Evolutionary conservation across 2,329 filamentous ascomycete species (phyloP).

Genomic region (Alternaria alternata): DNA sequence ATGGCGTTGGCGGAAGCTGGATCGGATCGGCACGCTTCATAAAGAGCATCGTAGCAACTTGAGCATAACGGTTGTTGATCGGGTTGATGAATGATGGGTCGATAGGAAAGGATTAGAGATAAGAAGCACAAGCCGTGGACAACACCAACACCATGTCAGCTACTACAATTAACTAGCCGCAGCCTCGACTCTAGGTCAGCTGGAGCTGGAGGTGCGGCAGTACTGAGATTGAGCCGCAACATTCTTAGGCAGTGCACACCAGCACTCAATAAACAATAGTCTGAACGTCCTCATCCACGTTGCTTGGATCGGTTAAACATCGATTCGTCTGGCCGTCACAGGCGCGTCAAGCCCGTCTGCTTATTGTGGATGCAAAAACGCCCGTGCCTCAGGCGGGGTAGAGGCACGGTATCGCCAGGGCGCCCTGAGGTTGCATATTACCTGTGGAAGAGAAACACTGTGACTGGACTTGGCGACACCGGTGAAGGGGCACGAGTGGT

Average conservation of each 20-base stretch:
- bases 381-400: conserved; percentile 39
- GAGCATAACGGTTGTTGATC: no score
- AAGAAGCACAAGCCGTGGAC: conserved; percentile 21
- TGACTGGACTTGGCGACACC: conserved; percentile 28
- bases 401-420: conserved; percentile 20
- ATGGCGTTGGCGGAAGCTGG: conserved; percentile 21
- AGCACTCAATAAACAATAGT: conserved; percentile 19
- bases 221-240: conserved; percentile 18
- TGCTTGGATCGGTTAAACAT: conserved; percentile 22
- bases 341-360: conserved; percentile 16
- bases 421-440: conserved; percentile 20
- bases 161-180: conserved; percentile 22
- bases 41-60: no score
- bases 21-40: no score
- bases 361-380: conserved; percentile 24
- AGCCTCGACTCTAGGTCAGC: conserved; percentile 28
- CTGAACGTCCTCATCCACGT: conserved; percentile 19
- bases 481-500: conserved; percentile 25
- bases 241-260: conserved; percentile 13
- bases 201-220: conserved; percentile 23
- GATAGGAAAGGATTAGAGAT: no score
- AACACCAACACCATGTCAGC: conserved; percentile 21
- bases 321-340: conserved; percentile 8
- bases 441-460: conserved; percentile 19
- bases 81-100: no score